Conservation (phyloP, 208 protist genomes). For the Naegleria gruberi region DNA sequence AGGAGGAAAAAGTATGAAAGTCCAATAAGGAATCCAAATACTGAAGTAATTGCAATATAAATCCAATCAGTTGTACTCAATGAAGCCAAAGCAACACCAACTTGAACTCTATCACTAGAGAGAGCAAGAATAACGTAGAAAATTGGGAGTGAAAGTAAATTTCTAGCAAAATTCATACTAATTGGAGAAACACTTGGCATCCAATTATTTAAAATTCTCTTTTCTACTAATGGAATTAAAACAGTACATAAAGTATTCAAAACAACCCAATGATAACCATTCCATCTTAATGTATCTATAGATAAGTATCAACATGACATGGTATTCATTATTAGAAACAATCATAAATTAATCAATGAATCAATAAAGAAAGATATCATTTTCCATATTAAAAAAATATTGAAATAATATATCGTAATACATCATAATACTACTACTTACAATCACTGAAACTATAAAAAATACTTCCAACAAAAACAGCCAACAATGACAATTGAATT, state of each 20-base stretch:
- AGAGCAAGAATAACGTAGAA: neutral
- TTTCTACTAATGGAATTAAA: neutral
- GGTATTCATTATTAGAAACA: no score
- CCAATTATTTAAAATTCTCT: neutral
- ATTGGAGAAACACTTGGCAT: neutral
- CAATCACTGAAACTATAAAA: neutral
- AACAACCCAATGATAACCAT: neutral
- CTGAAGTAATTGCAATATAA: neutral
- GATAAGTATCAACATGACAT: no score
- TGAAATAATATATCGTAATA: neutral
- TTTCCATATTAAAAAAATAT: no score
- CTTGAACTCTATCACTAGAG: neutral
- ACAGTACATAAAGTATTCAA: neutral
- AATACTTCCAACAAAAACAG: neutral
- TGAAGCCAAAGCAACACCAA: neutral
- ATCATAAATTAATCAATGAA: no score
- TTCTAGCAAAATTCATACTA: neutral
- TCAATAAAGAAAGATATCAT: no score
- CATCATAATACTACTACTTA: neutral
- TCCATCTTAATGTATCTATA: neutral
- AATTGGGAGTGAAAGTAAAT: neutral
- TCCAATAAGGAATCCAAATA: neutral
- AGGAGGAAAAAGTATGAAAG: neutral
- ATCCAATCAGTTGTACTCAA: neutral
- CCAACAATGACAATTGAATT: neutral